Percentiles rank a stretch among this genome's conserved stretches.
Conservation (phyloP, 768 basidiomycete species). For the Lactifluus rugatus region DNA sequence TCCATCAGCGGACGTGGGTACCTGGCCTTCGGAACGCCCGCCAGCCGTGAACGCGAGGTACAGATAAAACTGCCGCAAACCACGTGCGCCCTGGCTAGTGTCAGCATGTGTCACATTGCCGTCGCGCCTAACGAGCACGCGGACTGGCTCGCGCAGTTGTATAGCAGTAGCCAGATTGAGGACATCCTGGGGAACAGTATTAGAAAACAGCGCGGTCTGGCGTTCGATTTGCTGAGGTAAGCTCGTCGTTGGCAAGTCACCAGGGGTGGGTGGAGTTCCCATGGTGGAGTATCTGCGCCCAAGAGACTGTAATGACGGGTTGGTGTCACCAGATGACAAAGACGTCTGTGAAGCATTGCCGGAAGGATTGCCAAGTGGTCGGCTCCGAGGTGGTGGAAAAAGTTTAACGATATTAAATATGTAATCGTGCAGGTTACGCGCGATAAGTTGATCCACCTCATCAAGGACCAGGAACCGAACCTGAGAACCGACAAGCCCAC, state of each 20-base stretch:
- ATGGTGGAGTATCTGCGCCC: constrained; percentile 51
- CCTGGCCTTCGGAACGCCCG: constrained; percentile 49
- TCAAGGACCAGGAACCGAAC: constrained; percentile 92
- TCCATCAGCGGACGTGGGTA: constrained; percentile 41
- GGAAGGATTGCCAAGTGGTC: constrained; percentile 39
- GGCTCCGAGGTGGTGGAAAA: constrained; percentile 79
- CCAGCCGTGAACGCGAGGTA: constrained; percentile 93
- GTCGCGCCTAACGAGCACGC: constrained; percentile 92
- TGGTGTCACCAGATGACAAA: constrained; percentile 14
- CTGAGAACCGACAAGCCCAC: constrained; percentile 70
- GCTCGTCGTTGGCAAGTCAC: constrained; percentile 29
- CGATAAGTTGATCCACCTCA: constrained; percentile 96
- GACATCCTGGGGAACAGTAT: constrained; percentile 97
- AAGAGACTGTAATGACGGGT: constrained; percentile 27
- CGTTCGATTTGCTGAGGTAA: constrained; percentile 49
- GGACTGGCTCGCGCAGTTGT: constrained; percentile 89
- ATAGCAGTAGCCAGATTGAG: constrained; percentile 90
- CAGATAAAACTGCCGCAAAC: constrained; percentile 90
- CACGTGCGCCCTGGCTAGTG: constrained; percentile 64
- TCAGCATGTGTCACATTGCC: constrained; percentile 68
- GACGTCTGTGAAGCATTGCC: constrained; percentile 22
- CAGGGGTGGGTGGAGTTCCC: constrained; percentile 36
- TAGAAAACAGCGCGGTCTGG: constrained; percentile 92
- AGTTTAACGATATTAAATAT: constrained; percentile 91
- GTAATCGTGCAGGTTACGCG: constrained; percentile 90